Evolutionary conservation across 169 alveolate species (phyloP).

Genomic region (Babesia sp.): DNA sequence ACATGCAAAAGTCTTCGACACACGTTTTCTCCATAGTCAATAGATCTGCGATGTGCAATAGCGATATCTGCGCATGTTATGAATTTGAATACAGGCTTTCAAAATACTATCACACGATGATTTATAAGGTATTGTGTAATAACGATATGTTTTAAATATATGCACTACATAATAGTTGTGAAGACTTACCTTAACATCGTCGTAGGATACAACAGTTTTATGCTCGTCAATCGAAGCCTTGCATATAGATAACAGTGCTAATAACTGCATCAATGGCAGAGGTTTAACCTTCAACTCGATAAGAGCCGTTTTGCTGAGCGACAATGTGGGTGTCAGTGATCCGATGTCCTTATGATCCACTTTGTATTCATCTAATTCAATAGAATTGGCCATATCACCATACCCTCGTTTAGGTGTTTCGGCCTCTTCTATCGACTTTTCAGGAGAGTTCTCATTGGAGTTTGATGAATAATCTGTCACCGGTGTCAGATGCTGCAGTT

Average conservation of each 20-base stretch:
- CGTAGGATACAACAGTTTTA: slow-evolving; percentile 1
- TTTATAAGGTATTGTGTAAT: too few species aligned
- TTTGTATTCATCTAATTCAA: slow-evolving; percentile 34
- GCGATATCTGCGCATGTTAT: slow-evolving; percentile 31
- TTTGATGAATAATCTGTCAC: slow-evolving; percentile 9
- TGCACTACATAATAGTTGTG: neutral
- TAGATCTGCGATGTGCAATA: slow-evolving; percentile 52
- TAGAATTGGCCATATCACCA: neutral
- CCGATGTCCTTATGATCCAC: slow-evolving; percentile 60
- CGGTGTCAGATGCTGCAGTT: neutral
- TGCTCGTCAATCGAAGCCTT: slow-evolving; percentile 30
- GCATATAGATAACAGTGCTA: slow-evolving; percentile 35
- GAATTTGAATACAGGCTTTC: too few species aligned
- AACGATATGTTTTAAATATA: too few species aligned
- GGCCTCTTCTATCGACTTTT: neutral
- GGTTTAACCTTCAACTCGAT: slow-evolving; percentile 22
- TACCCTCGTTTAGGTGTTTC: slow-evolving; percentile 15
- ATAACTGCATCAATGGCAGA: slow-evolving; percentile 57
- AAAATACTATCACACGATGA: too few species aligned
- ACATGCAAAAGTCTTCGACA: slow-evolving; percentile 52
- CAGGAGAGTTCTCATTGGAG: neutral
- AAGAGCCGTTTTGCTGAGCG: slow-evolving; percentile 43
- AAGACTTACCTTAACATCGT: slow-evolving; percentile 23
- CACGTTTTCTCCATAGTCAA: slow-evolving; percentile 33
- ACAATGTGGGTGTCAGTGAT: slow-evolving; percentile 56